Conservation (phyloP, 78 protist genomes). For the Creolimax fragrantissima region DNA sequence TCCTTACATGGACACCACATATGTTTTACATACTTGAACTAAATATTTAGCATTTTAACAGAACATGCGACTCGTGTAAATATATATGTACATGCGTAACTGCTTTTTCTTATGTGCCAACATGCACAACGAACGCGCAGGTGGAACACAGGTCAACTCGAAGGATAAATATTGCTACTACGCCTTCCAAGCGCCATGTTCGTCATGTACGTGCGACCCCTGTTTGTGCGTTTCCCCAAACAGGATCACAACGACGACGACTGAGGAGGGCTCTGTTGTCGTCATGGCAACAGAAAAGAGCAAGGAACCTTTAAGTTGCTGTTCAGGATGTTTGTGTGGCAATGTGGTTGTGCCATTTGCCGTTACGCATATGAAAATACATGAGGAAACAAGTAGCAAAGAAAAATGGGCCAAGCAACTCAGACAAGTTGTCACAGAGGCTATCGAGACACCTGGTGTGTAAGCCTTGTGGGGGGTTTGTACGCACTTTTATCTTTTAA, state of each 20-base stretch:
- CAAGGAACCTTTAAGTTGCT: neutral
- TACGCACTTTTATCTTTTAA: too few species aligned
- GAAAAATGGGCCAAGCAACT: neutral
- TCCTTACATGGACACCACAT: too few species aligned
- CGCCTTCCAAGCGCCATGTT: neutral
- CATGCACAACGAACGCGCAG: neutral
- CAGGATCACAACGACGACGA: neutral
- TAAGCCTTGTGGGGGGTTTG: too few species aligned
- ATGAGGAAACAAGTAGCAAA: neutral
- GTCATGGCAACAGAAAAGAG: neutral
- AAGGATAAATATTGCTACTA: neutral
- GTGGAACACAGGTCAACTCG: neutral
- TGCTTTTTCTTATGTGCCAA: neutral
- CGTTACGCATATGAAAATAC: neutral
- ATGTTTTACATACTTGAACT: too few species aligned
- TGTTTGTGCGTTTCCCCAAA: neutral
- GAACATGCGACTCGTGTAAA: neutral
- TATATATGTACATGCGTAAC: neutral
- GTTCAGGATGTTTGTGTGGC: neutral
- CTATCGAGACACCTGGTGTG: neutral
- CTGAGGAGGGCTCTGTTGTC: too few species aligned
- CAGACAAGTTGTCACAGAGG: neutral
- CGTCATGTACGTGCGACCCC: neutral
- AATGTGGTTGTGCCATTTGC: neutral
- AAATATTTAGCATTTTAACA: too few species aligned